Evolutionary conservation across 495 filamentous ascomycete species (phyloP).

Genomic region (Hypoxylon fragiforme): DNA sequence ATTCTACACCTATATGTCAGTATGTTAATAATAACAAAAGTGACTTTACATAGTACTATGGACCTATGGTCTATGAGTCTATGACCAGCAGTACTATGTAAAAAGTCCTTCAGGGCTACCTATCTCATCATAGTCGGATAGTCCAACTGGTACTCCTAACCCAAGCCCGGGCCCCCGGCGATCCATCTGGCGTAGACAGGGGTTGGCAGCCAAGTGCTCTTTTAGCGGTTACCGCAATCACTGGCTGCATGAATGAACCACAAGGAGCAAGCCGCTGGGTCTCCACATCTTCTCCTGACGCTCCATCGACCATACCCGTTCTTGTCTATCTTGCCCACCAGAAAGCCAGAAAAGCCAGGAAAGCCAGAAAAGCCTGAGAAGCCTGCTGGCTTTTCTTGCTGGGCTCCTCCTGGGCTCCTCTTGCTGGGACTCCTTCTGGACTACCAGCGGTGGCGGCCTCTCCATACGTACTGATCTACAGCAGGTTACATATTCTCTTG

Average conservation of each 20-base stretch:
- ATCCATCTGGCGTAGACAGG: slow-evolving; percentile 26
- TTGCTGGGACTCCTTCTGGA: slow-evolving; percentile 7
- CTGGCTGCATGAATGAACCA: slow-evolving; percentile 36
- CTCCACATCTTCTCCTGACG: slow-evolving; percentile 31
- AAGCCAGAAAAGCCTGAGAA: background rate
- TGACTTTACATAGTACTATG: too few relatives aligned
- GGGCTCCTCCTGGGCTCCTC: background rate
- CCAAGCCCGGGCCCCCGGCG: slow-evolving; percentile 22
- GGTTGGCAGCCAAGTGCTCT: slow-evolving; percentile 17
- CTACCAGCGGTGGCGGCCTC: slow-evolving; percentile 29
- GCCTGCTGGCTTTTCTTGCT: too few relatives aligned
- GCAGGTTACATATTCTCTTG: slow-evolving; percentile 26
- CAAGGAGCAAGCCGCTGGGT: slow-evolving; percentile 31
- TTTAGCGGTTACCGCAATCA: slow-evolving; percentile 37
- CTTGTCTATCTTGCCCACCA: background rate
- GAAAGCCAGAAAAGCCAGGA: background rate
- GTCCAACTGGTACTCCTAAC: slow-evolving; percentile 1
- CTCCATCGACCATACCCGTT: slow-evolving; percentile 25
- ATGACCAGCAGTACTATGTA: too few relatives aligned
- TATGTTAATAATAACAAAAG: too few relatives aligned
- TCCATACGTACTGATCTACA: slow-evolving; percentile 34
- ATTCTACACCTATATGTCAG: too few relatives aligned
- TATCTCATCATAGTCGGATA: too few relatives aligned
- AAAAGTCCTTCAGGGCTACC: too few relatives aligned
- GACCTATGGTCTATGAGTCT: too few relatives aligned